phyloP scores from a whole-genome alignment of 2,329 filamentous ascomycete species.

The Aquanectria penicillioides region DNA sequence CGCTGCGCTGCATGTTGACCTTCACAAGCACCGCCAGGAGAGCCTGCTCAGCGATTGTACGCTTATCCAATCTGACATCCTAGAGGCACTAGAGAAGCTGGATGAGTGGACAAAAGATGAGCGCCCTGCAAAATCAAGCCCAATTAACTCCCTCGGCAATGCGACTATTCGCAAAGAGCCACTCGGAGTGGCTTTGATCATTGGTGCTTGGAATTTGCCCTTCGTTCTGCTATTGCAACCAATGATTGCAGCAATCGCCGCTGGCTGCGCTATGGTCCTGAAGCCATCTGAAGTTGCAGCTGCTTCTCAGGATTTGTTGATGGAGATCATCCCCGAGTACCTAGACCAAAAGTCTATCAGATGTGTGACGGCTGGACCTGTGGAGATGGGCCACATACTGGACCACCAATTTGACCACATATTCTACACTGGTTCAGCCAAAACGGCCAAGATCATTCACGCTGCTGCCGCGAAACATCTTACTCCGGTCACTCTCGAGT shows the following conservation, averaged over 20 bases:
- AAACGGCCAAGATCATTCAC: constrained; percentile 50
- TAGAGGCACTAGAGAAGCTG: constrained; percentile 50
- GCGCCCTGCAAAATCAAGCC: constrained; percentile 35
- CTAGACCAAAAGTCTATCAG: constrained; percentile 51
- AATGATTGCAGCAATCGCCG: constrained; percentile 54
- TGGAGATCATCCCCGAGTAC: constrained; percentile 51
- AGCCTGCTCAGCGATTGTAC: neutral
- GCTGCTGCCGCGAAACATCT: constrained; percentile 54
- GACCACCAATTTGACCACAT: constrained; percentile 53
- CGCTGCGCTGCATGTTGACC: neutral
- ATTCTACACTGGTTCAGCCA: constrained; percentile 55
- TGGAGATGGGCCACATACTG: constrained; percentile 50
- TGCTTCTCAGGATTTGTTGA: constrained; percentile 49
- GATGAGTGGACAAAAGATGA: constrained; percentile 53
- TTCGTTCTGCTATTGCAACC: constrained; percentile 51
- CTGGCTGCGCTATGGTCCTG: constrained; percentile 52
- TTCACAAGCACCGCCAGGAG: neutral
- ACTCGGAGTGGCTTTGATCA: constrained; percentile 54
- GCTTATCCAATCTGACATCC: constrained; percentile 47
- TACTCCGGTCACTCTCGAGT: constrained; percentile 54
- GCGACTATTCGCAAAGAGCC: constrained; percentile 54
- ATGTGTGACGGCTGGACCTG: constrained; percentile 48
- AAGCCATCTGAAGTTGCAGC: constrained; percentile 56
- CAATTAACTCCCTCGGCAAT: constrained; percentile 44
- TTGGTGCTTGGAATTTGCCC: constrained; percentile 59